These are phyloP conservation scores for Eimeria zaria DNA, from an alignment of 169 alveolate species.

Conservation along the genomic window DNA sequence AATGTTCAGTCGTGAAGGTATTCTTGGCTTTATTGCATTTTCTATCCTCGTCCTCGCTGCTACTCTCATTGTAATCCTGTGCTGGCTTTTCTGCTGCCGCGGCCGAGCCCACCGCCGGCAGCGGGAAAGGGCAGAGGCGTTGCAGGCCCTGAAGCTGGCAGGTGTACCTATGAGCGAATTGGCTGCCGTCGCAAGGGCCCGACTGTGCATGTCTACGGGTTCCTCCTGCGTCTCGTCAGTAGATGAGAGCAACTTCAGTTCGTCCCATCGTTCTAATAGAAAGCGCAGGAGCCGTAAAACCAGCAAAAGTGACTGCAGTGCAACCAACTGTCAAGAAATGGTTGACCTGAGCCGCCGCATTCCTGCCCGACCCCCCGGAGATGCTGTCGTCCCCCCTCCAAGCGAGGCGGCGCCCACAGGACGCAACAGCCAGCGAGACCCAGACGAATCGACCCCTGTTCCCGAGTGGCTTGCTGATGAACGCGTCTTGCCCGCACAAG, in stretches of 20 bases:
- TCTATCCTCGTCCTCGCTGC: constrained; percentile 75
- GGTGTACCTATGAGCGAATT: constrained; percentile 67
- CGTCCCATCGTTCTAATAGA: constrained; percentile 27
- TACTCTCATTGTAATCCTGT: constrained; percentile 55
- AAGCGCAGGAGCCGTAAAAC: not conserved
- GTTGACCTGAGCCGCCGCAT: constrained; percentile 69
- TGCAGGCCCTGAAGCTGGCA: constrained; percentile 78
- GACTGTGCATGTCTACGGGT: constrained; percentile 28
- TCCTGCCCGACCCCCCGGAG: constrained; percentile 74
- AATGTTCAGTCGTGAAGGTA: constrained; percentile 81
- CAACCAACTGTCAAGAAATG: constrained; percentile 58
- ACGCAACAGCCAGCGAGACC: constrained; percentile 64
- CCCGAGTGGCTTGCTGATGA: constrained; percentile 76
- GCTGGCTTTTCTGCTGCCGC: constrained; percentile 82
- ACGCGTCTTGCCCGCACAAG: constrained; percentile 61
- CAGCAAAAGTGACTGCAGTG: constrained; percentile 21
- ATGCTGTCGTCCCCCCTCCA: constrained; percentile 64
- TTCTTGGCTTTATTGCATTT: constrained; percentile 78
- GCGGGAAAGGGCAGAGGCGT: constrained; percentile 77
- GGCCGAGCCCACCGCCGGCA: constrained; percentile 64
- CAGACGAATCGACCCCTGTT: constrained; percentile 69
- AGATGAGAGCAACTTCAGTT: not conserved
- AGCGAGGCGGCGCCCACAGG: constrained; percentile 66
- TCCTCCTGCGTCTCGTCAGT: constrained; percentile 25
- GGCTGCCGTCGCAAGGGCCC: constrained; percentile 56